Conservation (phyloP, 768 basidiomycete species). For the Cyclocybe cylindracea region DNA sequence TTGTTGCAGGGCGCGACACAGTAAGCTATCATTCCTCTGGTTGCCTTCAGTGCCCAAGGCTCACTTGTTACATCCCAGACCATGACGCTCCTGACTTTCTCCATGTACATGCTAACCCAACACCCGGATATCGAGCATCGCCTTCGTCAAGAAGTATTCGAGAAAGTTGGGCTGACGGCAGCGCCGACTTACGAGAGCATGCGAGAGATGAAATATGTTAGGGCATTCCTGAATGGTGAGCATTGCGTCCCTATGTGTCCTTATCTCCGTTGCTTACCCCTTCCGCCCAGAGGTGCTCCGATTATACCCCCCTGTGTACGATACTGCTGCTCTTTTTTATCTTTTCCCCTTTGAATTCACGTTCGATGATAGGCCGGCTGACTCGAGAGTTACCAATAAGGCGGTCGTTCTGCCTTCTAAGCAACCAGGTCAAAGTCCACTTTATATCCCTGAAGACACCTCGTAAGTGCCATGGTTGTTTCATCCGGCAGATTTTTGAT, state of each 20-base stretch:
- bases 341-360: not conserved
- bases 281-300: slow-evolving; percentile 39
- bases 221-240: slow-evolving; percentile 33
- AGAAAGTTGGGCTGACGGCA: slow-evolving; percentile 32
- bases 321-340: not conserved
- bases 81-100: slow-evolving; percentile 39
- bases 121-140: slow-evolving; percentile 38
- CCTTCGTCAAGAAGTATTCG: slow-evolving; percentile 41
- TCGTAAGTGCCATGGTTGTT: not conserved
- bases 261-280: not conserved
- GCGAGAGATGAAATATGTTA: slow-evolving; percentile 42
- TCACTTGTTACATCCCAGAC: slow-evolving; percentile 25
- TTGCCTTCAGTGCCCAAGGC: not conserved
- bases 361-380: not conserved
- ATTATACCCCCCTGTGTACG: slow-evolving; percentile 38
- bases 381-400: not conserved
- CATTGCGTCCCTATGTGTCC: not conserved
- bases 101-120: slow-evolving; percentile 43
- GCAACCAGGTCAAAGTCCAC: no score
- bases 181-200: slow-evolving; percentile 45
- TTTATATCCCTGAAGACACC: no score
- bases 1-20: slow-evolving; percentile 15
- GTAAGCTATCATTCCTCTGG: not conserved
- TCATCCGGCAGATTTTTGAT: not conserved
- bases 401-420: no score